Evolutionary conservation across 345 rosid genomes (phyloP).

Genomic region (Eucalyptus guilfoylei): DNA sequence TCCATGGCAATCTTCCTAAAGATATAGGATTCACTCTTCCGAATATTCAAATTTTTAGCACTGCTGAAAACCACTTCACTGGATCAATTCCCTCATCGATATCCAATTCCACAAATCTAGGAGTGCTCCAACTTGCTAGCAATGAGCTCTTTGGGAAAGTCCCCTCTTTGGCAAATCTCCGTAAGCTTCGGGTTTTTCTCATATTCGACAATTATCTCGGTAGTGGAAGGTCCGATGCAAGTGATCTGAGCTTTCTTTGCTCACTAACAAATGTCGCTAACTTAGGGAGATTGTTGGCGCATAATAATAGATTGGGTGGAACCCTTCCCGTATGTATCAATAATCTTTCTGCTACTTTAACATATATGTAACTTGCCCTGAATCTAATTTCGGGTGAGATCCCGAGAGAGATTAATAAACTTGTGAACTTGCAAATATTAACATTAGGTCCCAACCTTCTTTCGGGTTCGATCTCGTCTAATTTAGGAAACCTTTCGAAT

Average conservation of each 20-base stretch:
- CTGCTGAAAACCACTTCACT: background rate
- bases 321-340: background rate
- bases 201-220: background rate
- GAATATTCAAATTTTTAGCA: background rate
- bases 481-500: background rate
- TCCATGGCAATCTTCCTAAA: slow-evolving; percentile 5
- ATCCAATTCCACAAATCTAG: background rate
- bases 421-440: background rate
- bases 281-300: background rate
- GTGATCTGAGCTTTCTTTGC: slow-evolving; percentile 1
- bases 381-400: background rate
- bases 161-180: background rate
- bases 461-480: fast-evolving
- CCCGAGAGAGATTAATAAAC: background rate
- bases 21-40: background rate
- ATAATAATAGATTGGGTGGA: background rate
- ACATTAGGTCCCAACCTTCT: fast-evolving
- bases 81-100: background rate
- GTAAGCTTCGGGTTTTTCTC: background rate
- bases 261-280: background rate
- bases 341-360: background rate
- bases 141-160: background rate
- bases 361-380: fast-evolving
- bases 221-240: background rate
- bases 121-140: background rate